Evolutionary conservation across 2,329 filamentous ascomycete species (phyloP).

Genomic region (Fusarium sp.): DNA sequence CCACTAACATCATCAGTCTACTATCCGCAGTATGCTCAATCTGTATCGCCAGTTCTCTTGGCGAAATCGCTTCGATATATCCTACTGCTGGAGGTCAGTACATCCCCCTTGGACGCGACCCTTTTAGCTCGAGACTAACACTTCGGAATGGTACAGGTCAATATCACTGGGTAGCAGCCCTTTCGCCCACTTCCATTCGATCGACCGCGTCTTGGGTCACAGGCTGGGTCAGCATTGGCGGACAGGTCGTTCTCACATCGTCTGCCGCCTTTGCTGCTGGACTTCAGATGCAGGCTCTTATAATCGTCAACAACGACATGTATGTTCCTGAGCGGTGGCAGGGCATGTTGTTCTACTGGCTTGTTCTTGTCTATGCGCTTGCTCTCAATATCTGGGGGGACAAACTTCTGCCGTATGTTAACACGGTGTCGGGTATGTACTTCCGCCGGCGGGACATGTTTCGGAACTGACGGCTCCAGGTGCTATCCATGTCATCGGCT

Average conservation of each 20-base stretch:
- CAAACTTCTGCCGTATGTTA: constrained; percentile 49
- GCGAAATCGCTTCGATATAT: constrained; percentile 35
- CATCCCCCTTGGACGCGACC: fast-evolving
- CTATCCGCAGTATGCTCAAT: constrained; percentile 24
- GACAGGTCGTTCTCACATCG: constrained; percentile 56
- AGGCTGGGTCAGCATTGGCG: constrained; percentile 52
- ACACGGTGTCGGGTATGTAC: constrained; percentile 36
- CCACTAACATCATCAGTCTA: not conserved
- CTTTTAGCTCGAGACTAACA: not conserved
- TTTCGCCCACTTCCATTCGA: constrained; percentile 16
- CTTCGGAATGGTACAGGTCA: not conserved
- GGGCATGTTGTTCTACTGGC: constrained; percentile 59
- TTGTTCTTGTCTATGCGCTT: constrained; percentile 50
- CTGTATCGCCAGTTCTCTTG: constrained; percentile 28
- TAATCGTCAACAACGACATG: constrained; percentile 52
- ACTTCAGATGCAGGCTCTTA: constrained; percentile 54
- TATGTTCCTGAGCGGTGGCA: constrained; percentile 56
- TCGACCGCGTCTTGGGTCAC: constrained; percentile 12
- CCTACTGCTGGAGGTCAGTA: constrained; percentile 30
- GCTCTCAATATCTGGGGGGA: constrained; percentile 55
- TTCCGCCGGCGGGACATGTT: fast-evolving
- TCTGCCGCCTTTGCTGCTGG: constrained; percentile 58
- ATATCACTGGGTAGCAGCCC: constrained; percentile 37
- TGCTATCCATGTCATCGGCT: constrained; percentile 42
- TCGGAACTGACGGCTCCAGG: constrained; percentile 20